Evolutionary conservation across 306 rosid species (phyloP).

Genomic region (Pyrus pyrifolia): DNA sequence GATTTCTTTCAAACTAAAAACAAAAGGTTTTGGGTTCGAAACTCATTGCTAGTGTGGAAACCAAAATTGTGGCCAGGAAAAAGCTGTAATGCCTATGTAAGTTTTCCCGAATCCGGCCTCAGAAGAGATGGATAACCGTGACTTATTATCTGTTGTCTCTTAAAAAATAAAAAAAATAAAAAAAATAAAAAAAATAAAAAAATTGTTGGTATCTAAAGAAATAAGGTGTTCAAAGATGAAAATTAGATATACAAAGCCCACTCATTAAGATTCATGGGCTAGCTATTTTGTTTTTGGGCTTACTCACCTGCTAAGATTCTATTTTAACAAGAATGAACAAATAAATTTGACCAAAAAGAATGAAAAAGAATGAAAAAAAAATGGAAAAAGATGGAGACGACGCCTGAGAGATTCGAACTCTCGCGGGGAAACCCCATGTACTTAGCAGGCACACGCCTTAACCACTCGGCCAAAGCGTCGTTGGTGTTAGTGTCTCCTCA

Average conservation of each 20-base stretch:
- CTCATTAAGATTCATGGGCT: too few species aligned
- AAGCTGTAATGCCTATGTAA: fast-evolving
- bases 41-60: fast-evolving
- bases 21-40: fast-evolving
- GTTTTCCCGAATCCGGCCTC: fast-evolving
- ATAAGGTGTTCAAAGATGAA: too few species aligned
- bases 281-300: too few species aligned
- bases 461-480: conserved; percentile 34
- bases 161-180: too few species aligned
- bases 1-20: fast-evolving
- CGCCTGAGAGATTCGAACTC: conserved; percentile 19
- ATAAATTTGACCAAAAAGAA: neutral
- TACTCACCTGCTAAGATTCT: too few species aligned
- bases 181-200: too few species aligned
- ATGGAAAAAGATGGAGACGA: neutral
- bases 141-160: too few species aligned
- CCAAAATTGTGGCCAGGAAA: fast-evolving
- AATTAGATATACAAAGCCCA: too few species aligned
- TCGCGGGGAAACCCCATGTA: conserved; percentile 15
- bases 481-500: fast-evolving
- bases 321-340: neutral
- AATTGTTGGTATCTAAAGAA: too few species aligned
- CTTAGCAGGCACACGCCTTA: conserved; percentile 38
- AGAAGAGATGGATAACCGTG: fast-evolving
- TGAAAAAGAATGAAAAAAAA: too few species aligned